A percentile compares a stretch with the other conserved stretches of the same genome.
phyloP scores from a whole-genome alignment of 345 rosid species.

The Syzygium grande region DNA sequence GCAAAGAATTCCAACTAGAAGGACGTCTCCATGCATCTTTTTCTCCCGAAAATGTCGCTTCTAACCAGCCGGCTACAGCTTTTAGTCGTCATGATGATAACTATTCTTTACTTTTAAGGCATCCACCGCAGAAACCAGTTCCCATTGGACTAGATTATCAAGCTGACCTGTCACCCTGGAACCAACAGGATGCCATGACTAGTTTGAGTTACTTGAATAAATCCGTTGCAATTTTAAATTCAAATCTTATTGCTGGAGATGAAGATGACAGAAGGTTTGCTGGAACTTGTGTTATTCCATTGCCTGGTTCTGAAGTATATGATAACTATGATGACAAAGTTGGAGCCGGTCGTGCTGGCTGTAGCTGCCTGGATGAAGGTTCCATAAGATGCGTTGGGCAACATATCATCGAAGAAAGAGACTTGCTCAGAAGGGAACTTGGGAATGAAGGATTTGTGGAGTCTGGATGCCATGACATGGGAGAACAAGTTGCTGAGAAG shows the following conservation, averaged over 20 bases:
- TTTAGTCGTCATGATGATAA: slow-evolving; percentile 22
- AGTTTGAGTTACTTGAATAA: not conserved
- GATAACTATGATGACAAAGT: slow-evolving; percentile 8
- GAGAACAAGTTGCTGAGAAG: slow-evolving; percentile 46
- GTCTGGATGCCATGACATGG: slow-evolving; percentile 65
- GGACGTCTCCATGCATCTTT: slow-evolving; percentile 9
- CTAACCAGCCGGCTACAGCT: slow-evolving; percentile 14
- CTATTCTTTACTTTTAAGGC: slow-evolving; percentile 12
- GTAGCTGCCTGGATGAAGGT: slow-evolving; percentile 47
- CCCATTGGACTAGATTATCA: slow-evolving; percentile 51
- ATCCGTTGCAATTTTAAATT: not conserved
- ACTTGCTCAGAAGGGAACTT: slow-evolving; percentile 29
- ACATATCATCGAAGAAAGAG: slow-evolving; percentile 56
- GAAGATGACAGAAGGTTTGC: slow-evolving; percentile 14
- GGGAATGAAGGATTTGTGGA: slow-evolving; percentile 46
- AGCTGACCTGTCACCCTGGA: slow-evolving; percentile 48
- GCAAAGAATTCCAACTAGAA: slow-evolving; percentile 16
- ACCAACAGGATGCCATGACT: not conserved
- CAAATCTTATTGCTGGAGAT: not conserved
- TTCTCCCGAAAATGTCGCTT: slow-evolving; percentile 38
- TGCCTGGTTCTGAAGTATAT: slow-evolving; percentile 24
- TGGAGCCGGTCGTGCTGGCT: slow-evolving; percentile 27
- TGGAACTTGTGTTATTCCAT: slow-evolving; percentile 53
- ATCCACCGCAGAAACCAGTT: slow-evolving; percentile 29
- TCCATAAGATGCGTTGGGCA: slow-evolving; percentile 51